phyloP scores from a whole-genome alignment of 352 stramenopile genomes.

The Phytophthora cactorum region DNA sequence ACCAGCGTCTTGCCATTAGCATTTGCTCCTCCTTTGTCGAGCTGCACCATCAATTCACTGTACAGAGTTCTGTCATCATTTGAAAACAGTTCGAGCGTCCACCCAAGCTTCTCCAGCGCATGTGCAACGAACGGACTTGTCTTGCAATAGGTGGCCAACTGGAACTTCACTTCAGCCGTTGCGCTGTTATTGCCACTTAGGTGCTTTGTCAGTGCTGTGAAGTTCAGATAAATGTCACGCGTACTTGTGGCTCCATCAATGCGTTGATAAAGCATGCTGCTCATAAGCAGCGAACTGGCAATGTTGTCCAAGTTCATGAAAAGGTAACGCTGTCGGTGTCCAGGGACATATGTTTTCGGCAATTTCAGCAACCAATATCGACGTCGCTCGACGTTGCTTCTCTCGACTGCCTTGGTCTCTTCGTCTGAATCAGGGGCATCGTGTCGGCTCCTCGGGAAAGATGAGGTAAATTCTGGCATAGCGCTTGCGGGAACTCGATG shows the following conservation, averaged over 20 bases:
- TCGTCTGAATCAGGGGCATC: not conserved
- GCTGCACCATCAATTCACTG: not conserved
- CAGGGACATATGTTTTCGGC: not conserved
- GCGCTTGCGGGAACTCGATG: not conserved
- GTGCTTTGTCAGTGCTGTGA: not conserved
- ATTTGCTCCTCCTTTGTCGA: not conserved
- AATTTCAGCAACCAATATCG: constrained; percentile 4
- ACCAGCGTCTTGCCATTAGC: not conserved
- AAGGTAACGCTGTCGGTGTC: constrained; percentile 14
- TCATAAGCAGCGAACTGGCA: constrained; percentile 8
- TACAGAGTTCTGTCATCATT: not conserved
- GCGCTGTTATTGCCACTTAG: not conserved
- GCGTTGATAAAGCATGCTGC: constrained; percentile 9
- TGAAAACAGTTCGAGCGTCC: not conserved
- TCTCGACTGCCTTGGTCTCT: not conserved
- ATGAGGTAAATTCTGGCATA: not conserved
- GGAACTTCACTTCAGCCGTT: constrained; percentile 3
- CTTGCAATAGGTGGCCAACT: constrained; percentile 6
- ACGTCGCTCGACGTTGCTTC: not conserved
- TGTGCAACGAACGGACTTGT: constrained; percentile 1
- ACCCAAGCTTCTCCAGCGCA: not conserved
- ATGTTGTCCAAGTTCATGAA: constrained; percentile 30
- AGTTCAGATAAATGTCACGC: constrained; percentile 6
- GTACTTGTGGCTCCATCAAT: constrained; percentile 10
- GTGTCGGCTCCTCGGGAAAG: not conserved